phyloP scores from a whole-genome alignment of 2,329 filamentous ascomycete species.

The Byssochlamys sp. region DNA sequence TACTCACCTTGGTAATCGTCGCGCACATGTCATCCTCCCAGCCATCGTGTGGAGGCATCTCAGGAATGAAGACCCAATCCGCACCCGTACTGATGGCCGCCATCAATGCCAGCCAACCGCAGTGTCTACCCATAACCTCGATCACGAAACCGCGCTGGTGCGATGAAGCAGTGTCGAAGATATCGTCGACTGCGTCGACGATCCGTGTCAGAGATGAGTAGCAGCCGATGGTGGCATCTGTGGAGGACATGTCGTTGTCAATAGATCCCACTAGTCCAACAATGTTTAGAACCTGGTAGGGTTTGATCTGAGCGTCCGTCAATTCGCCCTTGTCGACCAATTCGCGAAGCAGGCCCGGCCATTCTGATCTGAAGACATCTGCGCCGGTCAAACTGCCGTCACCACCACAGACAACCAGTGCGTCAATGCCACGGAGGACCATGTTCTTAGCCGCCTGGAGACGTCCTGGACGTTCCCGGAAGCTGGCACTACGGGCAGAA shows the following conservation, averaged over 20 bases:
- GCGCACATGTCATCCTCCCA: constrained; percentile 84
- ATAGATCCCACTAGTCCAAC: constrained; percentile 94
- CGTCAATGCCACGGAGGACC: constrained; percentile 84
- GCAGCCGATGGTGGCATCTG: constrained; percentile 92
- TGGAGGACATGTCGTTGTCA: constrained; percentile 95
- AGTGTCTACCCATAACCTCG: constrained; percentile 97
- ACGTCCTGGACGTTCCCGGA: constrained; percentile 79
- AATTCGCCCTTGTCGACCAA: constrained; percentile 67
- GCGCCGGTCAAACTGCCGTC: constrained; percentile 93
- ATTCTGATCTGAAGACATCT: constrained; percentile 84
- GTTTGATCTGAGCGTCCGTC: constrained; percentile 58
- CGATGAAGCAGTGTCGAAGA: constrained; percentile 83
- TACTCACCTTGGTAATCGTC: constrained; percentile 59
- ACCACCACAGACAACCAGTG: constrained; percentile 90
- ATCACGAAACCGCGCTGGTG: constrained; percentile 95
- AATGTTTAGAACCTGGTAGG: constrained; percentile 83
- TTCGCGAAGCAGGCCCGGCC: constrained; percentile 79
- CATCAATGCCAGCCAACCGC: constrained; percentile 94
- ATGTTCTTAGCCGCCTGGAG: constrained; percentile 86
- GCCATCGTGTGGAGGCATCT: constrained; percentile 75
- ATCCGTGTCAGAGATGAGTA: constrained; percentile 89
- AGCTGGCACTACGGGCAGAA: constrained; percentile 83
- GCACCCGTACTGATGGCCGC: constrained; percentile 88
- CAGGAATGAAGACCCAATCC: constrained; percentile 93
- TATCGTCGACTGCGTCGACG: constrained; percentile 91